These are phyloP conservation scores for Salix udensis DNA, from an alignment of 345 rosid species.

Conservation along the genomic window DNA sequence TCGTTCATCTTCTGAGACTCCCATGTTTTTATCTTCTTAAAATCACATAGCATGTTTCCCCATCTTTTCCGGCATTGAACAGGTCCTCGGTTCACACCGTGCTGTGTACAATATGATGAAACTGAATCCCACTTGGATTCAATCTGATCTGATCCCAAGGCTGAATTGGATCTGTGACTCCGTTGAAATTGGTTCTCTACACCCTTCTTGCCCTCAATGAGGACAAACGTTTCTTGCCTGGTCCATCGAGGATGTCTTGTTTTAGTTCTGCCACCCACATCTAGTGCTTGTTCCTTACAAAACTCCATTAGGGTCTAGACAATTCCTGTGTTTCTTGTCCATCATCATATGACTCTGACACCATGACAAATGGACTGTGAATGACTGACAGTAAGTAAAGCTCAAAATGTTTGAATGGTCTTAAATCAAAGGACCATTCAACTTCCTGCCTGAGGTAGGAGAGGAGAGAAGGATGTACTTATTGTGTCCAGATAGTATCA, in stretches of 20 bases:
- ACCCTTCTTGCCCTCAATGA: constrained; percentile 27
- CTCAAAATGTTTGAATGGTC: not conserved
- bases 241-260: constrained; percentile 31
- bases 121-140: constrained; percentile 33
- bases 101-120: constrained; percentile 25
- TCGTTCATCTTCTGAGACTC: constrained; percentile 19
- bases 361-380: not conserved
- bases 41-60: constrained; percentile 31
- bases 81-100: constrained; percentile 21
- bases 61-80: constrained; percentile 31
- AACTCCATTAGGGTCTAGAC: not conserved
- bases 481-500: not conserved
- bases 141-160: constrained; percentile 3
- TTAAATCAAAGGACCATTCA: not conserved
- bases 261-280: constrained; percentile 6
- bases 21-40: constrained; percentile 36
- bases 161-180: constrained; percentile 1
- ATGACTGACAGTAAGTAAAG: not conserved
- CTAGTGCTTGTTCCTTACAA: constrained; percentile 1
- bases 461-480: not conserved
- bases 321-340: not conserved
- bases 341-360: constrained; percentile 8
- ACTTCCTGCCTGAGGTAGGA: not conserved
- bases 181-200: constrained; percentile 11
- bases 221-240: constrained; percentile 25